Evolutionary conservation across 768 basidiomycete species (phyloP), one percentile per base, ranked within the genome.

Genomic region (Suillus alpinus): DNA sequence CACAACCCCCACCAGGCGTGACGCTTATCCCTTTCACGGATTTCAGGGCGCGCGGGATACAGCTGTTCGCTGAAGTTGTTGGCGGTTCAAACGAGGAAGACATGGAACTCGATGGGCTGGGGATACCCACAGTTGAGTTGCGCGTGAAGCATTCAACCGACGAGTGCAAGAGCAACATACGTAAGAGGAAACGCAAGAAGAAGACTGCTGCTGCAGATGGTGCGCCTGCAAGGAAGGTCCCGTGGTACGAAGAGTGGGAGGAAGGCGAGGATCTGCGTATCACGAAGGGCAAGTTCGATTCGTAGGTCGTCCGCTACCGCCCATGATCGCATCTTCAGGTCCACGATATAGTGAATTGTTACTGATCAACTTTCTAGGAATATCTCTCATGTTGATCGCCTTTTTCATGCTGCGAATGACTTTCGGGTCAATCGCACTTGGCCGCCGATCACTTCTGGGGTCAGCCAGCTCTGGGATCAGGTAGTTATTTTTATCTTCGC

Each of bases 201-300:
- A 71, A 71, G 39, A 63, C 66, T 4, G 58, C 68, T 59, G 65
- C 50, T 9, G 46, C 47, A 5, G 66, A 65, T 20, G 66, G 39
- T 13, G 59, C 63, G 18, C 67, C 68, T 2, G 60, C 62, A 50
- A 72, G 71, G 36, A 72, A 69, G 56, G 57, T 67, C 18, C 75
- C 76, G 44, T 92, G 89, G 89, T 89, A 81, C 76, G 84, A 89
- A 61, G 75, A 83, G n/a, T 92, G 91, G 91, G 82, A 81, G 55
- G 83, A 87, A 44, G 77, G 75, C 3, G 89, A 91, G 69, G 71
- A 77, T 52, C 71, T 79, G 36, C 76, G 84, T 60, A 71, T 76
- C 41, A 73, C 69, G 4, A 73, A 68, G 32, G 73, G 72, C 44
- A 75, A 72, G 39, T 82, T 81, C 59, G 78, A 89, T 67, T 70